phyloP scores from a whole-genome alignment of 1,284 basidiomycete genomes.

The Porphyrellus sp. region DNA sequence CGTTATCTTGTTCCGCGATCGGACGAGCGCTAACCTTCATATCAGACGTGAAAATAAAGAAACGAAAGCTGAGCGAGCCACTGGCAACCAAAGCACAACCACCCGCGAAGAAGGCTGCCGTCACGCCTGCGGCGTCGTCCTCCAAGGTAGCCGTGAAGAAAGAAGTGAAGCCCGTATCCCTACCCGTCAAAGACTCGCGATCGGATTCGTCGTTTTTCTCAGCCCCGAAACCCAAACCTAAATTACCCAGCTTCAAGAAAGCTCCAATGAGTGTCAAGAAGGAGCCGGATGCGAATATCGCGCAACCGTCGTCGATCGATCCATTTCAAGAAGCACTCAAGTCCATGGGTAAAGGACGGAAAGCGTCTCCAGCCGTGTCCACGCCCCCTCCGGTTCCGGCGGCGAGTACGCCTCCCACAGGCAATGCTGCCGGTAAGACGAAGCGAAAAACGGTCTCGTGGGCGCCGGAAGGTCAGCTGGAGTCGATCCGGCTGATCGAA shows the following conservation, averaged over 20 bases:
- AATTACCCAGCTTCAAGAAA: conserved; percentile 79
- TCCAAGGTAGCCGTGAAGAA: conserved; percentile 40
- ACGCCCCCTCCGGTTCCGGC: conserved; percentile 37
- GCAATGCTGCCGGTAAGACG: conserved; percentile 46
- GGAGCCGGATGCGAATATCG: conserved; percentile 56
- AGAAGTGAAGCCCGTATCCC: conserved; percentile 40
- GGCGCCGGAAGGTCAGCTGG: conserved; percentile 68
- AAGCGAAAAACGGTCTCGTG: conserved; percentile 74
- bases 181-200: conserved; percentile 68
- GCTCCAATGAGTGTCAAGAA: conserved; percentile 51
- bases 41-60: conserved; percentile 61
- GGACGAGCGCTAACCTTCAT: conserved; percentile 28
- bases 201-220: conserved; percentile 84
- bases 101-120: conserved; percentile 61
- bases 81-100: conserved; percentile 48
- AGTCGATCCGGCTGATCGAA: conserved; percentile 73
- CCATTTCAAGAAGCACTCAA: conserved; percentile 79
- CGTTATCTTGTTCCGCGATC: conserved; percentile 41
- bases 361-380: conserved; percentile 48
- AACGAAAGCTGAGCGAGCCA: conserved; percentile 60
- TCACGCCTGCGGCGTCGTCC: conserved; percentile 41
- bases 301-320: conserved; percentile 71
- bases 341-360: conserved; percentile 60
- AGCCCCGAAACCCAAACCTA: conserved; percentile 75
- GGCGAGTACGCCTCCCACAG: conserved; percentile 36